phyloP scores from a whole-genome alignment of 2,329 filamentous ascomycete genomes.

The Pyrenochaeta sp. region DNA sequence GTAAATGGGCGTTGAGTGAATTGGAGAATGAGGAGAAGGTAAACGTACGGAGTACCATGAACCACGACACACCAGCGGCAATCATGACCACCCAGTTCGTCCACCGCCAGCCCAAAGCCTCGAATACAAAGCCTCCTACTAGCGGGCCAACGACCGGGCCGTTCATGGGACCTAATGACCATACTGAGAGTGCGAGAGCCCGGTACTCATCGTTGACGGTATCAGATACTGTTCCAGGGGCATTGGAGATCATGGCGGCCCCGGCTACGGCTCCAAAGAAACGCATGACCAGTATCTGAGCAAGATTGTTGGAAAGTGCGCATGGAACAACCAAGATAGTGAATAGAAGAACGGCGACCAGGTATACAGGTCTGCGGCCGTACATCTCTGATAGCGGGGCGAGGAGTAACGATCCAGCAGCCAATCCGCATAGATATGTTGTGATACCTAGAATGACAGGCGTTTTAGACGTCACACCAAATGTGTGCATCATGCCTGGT shows the following conservation, averaged over 20 bases:
- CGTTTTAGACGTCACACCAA: conserved; percentile 65
- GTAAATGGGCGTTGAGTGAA: conserved; percentile 28
- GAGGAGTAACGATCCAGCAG: conserved; percentile 73
- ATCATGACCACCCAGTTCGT: conserved; percentile 76
- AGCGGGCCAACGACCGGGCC: conserved; percentile 69
- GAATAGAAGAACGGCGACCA: conserved; percentile 71
- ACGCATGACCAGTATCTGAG: conserved; percentile 73
- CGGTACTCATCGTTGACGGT: conserved; percentile 82
- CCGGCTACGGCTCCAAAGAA: conserved; percentile 80
- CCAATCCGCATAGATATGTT: conserved; percentile 79
- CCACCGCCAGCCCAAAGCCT: conserved; percentile 88
- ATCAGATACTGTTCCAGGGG: conserved; percentile 83
- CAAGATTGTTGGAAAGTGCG: conserved; percentile 72
- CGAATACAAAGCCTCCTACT: conserved; percentile 81
- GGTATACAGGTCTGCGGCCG: conserved; percentile 72
- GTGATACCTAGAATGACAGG: conserved; percentile 80
- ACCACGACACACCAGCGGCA: conserved; percentile 68
- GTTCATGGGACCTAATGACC: conserved; percentile 85
- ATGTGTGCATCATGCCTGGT: conserved; percentile 73
- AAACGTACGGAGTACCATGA: conserved; percentile 58
- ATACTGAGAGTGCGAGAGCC: conserved; percentile 83
- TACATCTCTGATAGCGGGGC: conserved; percentile 78
- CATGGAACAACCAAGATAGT: conserved; percentile 75
- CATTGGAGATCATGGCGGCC: conserved; percentile 82
- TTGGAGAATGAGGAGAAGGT: neutral